Evolutionary conservation across 495 filamentous ascomycete genomes (phyloP).

Genomic region (Neurospora terricola): DNA sequence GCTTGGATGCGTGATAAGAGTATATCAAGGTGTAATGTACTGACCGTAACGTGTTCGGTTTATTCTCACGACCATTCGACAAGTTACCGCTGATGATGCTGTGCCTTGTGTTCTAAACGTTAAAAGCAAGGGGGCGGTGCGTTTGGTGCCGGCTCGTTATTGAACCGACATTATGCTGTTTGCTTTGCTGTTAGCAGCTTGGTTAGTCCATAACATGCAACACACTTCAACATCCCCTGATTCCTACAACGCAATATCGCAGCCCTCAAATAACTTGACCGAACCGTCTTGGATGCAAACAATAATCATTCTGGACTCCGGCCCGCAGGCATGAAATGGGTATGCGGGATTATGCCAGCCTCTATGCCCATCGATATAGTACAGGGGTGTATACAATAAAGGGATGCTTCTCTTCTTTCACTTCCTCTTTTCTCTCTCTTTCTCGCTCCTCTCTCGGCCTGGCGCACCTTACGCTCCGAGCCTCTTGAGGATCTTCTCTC

Average conservation of each 20-base stretch:
- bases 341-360: background rate
- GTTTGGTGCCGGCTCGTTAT: background rate
- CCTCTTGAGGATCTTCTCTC: constrained; percentile 61
- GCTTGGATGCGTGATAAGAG: too few relatives aligned
- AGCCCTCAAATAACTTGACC: background rate
- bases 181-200: background rate
- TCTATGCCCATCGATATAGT: background rate
- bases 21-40: too few relatives aligned
- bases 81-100: background rate
- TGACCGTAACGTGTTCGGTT: too few relatives aligned
- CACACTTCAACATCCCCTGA: background rate
- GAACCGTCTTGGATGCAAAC: background rate
- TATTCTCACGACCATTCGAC: too few relatives aligned
- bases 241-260: background rate
- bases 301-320: background rate
- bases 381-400: background rate
- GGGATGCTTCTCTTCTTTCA: background rate
- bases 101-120: background rate
- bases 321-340: background rate
- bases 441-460: background rate
- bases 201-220: background rate
- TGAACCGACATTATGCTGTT: background rate
- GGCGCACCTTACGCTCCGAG: constrained; percentile 13
- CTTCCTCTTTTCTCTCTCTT: constrained; percentile 22
- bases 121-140: background rate